These are phyloP conservation scores for Microdochium trichocladiopsis DNA, from an alignment of 2,329 filamentous ascomycete genomes.

Conservation along the genomic window DNA sequence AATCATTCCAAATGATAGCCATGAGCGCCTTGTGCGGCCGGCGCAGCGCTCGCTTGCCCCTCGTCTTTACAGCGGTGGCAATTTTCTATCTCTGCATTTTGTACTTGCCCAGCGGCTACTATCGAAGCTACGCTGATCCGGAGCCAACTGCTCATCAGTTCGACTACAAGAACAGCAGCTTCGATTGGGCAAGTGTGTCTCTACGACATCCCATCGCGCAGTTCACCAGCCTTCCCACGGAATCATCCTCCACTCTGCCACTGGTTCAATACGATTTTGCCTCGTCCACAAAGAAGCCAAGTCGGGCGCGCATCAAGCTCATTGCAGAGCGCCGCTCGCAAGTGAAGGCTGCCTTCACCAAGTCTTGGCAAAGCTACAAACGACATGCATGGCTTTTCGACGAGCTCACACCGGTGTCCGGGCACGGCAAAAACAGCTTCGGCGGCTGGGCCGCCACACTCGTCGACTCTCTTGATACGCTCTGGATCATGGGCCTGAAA, in stretches of 20 bases:
- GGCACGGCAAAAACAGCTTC: background rate
- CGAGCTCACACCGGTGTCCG: background rate
- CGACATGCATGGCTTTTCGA: background rate
- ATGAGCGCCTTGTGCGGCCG: background rate
- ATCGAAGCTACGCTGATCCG: background rate
- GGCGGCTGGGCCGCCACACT: too few relatives aligned
- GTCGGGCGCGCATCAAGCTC: background rate
- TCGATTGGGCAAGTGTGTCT: background rate
- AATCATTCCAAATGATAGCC: too few relatives aligned
- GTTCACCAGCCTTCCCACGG: background rate
- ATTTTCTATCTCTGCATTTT: background rate
- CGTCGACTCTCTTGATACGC: too few relatives aligned
- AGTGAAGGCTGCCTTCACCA: background rate
- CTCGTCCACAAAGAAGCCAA: background rate
- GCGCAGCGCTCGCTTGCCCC: background rate
- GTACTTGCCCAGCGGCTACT: background rate
- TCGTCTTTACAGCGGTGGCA: background rate
- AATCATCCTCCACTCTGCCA: background rate
- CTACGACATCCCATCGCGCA: background rate
- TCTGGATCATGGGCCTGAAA: too few relatives aligned
- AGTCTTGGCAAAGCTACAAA: background rate
- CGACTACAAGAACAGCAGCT: background rate
- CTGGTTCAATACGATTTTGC: background rate
- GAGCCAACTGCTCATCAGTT: background rate
- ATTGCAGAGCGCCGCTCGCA: background rate